Percentiles rank a stretch among this genome's conserved stretches.
phyloP scores from a whole-genome alignment of 2,329 filamentous ascomycete genomes.

The Colletotrichum trifolii region DNA sequence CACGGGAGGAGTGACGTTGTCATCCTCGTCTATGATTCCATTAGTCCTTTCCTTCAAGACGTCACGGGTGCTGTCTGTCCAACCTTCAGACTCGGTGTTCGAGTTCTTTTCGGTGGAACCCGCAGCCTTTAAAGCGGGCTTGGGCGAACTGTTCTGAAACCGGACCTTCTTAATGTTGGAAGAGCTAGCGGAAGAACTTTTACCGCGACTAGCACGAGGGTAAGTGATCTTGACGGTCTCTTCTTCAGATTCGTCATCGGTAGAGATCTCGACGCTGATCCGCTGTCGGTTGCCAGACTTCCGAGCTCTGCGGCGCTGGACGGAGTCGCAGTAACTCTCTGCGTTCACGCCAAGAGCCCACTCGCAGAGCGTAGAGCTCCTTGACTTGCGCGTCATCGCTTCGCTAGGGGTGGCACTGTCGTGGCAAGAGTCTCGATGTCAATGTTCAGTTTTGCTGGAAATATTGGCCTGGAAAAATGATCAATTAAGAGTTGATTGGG shows the following conservation, averaged over 20 bases:
- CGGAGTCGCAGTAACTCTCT: constrained; percentile 38
- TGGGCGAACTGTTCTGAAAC: constrained; percentile 49
- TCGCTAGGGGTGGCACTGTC: too few relatives aligned
- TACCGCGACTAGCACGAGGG: constrained; percentile 50
- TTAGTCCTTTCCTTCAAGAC: constrained; percentile 21
- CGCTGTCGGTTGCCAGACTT: constrained; percentile 41
- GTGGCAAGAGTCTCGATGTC: too few relatives aligned
- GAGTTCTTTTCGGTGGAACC: constrained; percentile 40
- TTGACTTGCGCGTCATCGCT: constrained; percentile 28
- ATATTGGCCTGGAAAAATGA: too few relatives aligned
- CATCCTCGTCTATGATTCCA: constrained; percentile 18
- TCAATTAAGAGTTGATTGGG: too few relatives aligned
- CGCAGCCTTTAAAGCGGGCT: constrained; percentile 51
- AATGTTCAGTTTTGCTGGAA: too few relatives aligned
- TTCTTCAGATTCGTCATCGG: constrained; percentile 63
- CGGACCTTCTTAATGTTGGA: constrained; percentile 55
- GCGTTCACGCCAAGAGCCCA: constrained; percentile 54
- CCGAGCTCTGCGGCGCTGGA: constrained; percentile 24
- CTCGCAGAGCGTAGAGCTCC: constrained; percentile 47
- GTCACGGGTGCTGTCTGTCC: background rate
- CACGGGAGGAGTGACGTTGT: constrained; percentile 14
- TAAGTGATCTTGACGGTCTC: constrained; percentile 62
- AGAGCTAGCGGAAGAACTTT: background rate
- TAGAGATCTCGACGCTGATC: constrained; percentile 53
- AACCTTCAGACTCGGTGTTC: constrained; percentile 26